phyloP scores from a whole-genome alignment of 2,329 filamentous ascomycete species.

The Xylariaceae sp. region DNA sequence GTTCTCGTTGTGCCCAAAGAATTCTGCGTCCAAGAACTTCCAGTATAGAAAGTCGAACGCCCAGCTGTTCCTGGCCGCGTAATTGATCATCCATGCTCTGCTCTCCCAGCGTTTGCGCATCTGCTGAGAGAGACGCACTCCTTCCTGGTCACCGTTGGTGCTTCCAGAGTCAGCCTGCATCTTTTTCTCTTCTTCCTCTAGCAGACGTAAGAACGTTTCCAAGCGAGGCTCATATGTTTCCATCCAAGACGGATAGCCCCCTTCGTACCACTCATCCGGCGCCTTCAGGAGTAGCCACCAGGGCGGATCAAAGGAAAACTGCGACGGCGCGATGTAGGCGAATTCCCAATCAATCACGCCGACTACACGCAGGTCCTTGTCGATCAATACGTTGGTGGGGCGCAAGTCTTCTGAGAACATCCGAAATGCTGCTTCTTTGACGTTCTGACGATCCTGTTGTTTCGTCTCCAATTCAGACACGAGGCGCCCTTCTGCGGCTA shows the following conservation, averaged over 20 bases:
- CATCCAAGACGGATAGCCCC: slow-evolving; percentile 20
- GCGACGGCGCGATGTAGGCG: slow-evolving; percentile 26
- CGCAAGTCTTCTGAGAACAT: slow-evolving; percentile 12
- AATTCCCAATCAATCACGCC: slow-evolving; percentile 35
- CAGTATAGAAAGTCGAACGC: slow-evolving; percentile 30
- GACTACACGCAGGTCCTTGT: slow-evolving; percentile 19
- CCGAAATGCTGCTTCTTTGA: slow-evolving; percentile 14
- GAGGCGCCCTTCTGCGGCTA: slow-evolving; percentile 15
- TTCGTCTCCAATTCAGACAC: slow-evolving; percentile 1
- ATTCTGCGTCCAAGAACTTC: slow-evolving; percentile 28
- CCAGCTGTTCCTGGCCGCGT: slow-evolving; percentile 30
- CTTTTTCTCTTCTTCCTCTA: slow-evolving; percentile 25
- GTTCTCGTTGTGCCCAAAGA: slow-evolving; percentile 20
- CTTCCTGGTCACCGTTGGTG: background rate
- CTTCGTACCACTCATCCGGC: slow-evolving; percentile 26
- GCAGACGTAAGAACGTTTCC: slow-evolving; percentile 23
- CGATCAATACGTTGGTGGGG: slow-evolving; percentile 15
- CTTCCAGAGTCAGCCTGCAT: slow-evolving; percentile 3
- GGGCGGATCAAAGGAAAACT: slow-evolving; percentile 28
- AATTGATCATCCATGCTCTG: slow-evolving; percentile 25
- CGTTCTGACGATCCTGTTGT: background rate
- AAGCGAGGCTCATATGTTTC: slow-evolving; percentile 24
- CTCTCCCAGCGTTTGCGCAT: slow-evolving; percentile 31
- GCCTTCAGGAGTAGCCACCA: slow-evolving; percentile 30
- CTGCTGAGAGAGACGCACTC: slow-evolving; percentile 20